These are phyloP conservation scores for Pisolithus marmoratus DNA, from an alignment of 768 basidiomycete species.

Conservation along the genomic window DNA sequence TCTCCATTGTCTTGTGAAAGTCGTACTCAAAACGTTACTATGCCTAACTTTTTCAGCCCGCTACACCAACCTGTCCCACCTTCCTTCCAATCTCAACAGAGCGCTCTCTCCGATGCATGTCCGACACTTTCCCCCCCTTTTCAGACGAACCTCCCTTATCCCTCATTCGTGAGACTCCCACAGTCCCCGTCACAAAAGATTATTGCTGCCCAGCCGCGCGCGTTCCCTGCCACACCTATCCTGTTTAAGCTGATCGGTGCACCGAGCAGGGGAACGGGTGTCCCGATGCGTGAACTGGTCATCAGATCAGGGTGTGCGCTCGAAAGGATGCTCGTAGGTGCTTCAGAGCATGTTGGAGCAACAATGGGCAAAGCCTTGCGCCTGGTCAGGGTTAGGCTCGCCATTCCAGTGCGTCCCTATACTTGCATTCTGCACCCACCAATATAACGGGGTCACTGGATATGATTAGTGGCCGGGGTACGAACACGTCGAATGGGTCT, in stretches of 20 bases:
- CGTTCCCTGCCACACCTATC: slow-evolving; percentile 25
- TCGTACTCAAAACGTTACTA: slow-evolving; percentile 8
- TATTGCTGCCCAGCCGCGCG: slow-evolving; percentile 16
- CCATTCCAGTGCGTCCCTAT: not conserved
- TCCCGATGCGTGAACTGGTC: slow-evolving; percentile 42
- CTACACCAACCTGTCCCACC: slow-evolving; percentile 38
- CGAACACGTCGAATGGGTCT: slow-evolving; percentile 34
- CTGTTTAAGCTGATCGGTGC: slow-evolving; percentile 41
- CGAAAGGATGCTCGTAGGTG: slow-evolving; percentile 34
- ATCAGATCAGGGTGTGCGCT: slow-evolving; percentile 31
- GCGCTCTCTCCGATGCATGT: slow-evolving; percentile 24
- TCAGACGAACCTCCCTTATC: slow-evolving; percentile 15
- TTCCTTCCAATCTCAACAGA: slow-evolving; percentile 29
- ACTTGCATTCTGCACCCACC: not conserved
- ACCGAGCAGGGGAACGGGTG: slow-evolving; percentile 32
- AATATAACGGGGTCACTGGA: not conserved
- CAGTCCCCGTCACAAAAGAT: slow-evolving; percentile 23
- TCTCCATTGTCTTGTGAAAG: no score
- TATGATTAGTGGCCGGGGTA: slow-evolving; percentile 45
- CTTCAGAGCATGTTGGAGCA: slow-evolving; percentile 35
- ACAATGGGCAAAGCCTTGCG: slow-evolving; percentile 32
- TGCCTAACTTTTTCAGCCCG: slow-evolving; percentile 38
- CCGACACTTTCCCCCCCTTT: slow-evolving; percentile 23
- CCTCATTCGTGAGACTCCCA: slow-evolving; percentile 33
- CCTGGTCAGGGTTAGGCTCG: slow-evolving; percentile 32